phyloP scores from a whole-genome alignment of 2,329 filamentous ascomycete species.

The Alternaria sp. region DNA sequence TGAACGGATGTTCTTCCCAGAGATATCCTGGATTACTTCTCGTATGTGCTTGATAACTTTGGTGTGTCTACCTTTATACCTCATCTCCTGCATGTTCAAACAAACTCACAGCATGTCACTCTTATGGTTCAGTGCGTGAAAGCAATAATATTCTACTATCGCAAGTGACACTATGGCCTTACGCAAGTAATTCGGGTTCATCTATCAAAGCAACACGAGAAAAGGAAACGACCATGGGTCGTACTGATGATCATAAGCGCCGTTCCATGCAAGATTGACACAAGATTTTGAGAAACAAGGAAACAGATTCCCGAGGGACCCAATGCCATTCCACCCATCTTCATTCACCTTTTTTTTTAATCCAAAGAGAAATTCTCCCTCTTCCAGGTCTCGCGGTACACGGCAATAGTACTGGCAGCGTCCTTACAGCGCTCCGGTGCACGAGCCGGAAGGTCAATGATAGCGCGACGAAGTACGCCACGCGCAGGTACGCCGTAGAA shows the following conservation, averaged over 20 bases:
- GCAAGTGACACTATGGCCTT: not conserved
- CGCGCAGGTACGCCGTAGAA: conserved; percentile 82
- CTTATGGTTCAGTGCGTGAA: not conserved
- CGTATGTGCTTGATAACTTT: too few species aligned
- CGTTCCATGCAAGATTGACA: conserved; percentile 1
- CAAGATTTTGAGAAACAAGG: conserved; percentile 1
- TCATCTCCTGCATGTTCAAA: too few species aligned
- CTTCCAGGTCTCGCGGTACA: conserved; percentile 45
- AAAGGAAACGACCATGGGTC: conserved; percentile 10
- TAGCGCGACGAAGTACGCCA: conserved; percentile 73
- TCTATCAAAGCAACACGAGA: not conserved
- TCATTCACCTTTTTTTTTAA: not conserved
- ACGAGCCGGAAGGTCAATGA: conserved; percentile 74
- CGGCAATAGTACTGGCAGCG: conserved; percentile 40
- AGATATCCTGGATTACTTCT: too few species aligned
- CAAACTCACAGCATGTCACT: not conserved
- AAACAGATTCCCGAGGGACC: not conserved
- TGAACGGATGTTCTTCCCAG: too few species aligned
- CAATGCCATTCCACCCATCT: not conserved
- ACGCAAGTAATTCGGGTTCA: not conserved
- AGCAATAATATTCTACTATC: not conserved
- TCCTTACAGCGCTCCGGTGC: conserved; percentile 36
- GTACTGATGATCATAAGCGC: conserved; percentile 10
- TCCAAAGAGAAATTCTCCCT: conserved; percentile 33
- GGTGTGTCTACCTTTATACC: too few species aligned